Base-by-base conservation (phyloP, 352 stramenopile genomes). In the Phytophthora hybrid region DNA sequence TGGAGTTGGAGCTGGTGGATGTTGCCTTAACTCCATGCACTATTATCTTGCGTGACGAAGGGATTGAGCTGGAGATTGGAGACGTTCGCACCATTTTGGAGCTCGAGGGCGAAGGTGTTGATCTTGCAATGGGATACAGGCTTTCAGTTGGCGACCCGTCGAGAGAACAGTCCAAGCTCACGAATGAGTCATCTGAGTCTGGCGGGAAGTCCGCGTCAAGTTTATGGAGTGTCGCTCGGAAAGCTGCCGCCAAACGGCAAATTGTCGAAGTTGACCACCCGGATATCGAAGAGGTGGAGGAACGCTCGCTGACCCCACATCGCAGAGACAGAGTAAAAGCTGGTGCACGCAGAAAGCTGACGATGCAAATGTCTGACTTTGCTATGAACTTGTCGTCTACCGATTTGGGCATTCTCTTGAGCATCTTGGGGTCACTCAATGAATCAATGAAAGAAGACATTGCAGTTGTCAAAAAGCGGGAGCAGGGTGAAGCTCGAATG, bases 361-460 rank as follows among this genome's bases (percentile, higher is more conserved):
- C 83, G 10, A 83, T 97, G 70, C 81, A 85, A 55, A 93, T 97
- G 84, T 95, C 89, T 14, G 89, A 96, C 46, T 96, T 96, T 68
- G 90, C 81, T 2, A 70, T 97, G 65, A 97, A 97, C 65, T 66
- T 97, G 11, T 93, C 87, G 0, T 73, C 88, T 21, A 89, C 91
- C 41, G 89, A 97, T 66, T 65, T 97, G 39, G 84, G 89, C 26
- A 80, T 97, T 1, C 81, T 97, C n/a, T 72, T 92, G 31, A 93
- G 87, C 59, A 95, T 97, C 72, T 53, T 89, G 54, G 63, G 63
- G 3, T 80, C 87, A 13, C 72, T 97, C 14, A 89, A 80, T 46
- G 89, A 91, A 47, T 84, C 89, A 1, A 85, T 93, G 83, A 83
- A 87, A 19, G 86, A 94, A 69, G 88, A 93, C 51, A 76, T 77